These are phyloP conservation scores for barrel medic (Medicago truncatula) DNA, from an alignment of 306 rosid genomes.

Conservation along the genomic window MtrunA17r5.0-ANR NC_053046.1:36077001-36077500, in stretches of 20 bases:
- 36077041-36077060: too few relatives aligned
- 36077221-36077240: not conserved
- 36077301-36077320: not conserved
- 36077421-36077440: conserved; percentile 17
- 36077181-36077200: too few relatives aligned
- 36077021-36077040: too few relatives aligned
- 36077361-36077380: conserved; percentile 40
- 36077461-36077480: conserved; percentile 25
- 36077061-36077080: too few relatives aligned
- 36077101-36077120: too few relatives aligned
- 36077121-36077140: too few relatives aligned
- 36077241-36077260: not conserved
- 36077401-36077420: conserved; percentile 30
- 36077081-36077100: too few relatives aligned
- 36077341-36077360: conserved; percentile 4
- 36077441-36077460: conserved; percentile 30
- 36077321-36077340: not conserved
- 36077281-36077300: not conserved
- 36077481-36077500: conserved; percentile 12
- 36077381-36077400: not conserved
- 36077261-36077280: not conserved
- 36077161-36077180: too few relatives aligned
- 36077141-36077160: too few relatives aligned
- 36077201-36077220: too few relatives aligned
- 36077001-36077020: too few relatives aligned